phyloP scores from a whole-genome alignment of 371 early-diverging fungal species.

The Basidiobolus heterosporus region DNA sequence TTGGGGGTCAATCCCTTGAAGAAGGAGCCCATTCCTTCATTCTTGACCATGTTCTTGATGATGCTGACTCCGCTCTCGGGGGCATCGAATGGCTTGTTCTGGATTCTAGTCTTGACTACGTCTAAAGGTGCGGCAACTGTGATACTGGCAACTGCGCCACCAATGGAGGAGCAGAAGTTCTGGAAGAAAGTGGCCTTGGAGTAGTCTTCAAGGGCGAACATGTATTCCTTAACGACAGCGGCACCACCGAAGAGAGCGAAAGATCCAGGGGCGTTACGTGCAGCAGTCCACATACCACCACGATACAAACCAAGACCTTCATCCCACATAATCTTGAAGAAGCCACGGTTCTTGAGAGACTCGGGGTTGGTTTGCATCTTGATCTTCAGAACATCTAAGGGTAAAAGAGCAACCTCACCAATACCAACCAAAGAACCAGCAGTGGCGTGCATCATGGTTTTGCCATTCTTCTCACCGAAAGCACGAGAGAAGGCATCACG shows the following conservation, averaged over 20 bases:
- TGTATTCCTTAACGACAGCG: constrained; percentile 83
- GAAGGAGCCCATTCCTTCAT: constrained; percentile 87
- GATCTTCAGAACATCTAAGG: constrained; percentile 92
- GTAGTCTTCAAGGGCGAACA: constrained; percentile 74
- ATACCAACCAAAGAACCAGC: constrained; percentile 93
- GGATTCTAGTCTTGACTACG: constrained; percentile 96
- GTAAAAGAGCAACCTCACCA: constrained; percentile 89
- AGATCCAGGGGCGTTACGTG: constrained; percentile 93
- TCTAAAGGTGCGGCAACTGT: constrained; percentile 91
- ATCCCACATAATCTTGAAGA: constrained; percentile 62
- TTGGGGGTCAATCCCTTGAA: constrained; percentile 96
- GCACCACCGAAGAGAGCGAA: constrained; percentile 94
- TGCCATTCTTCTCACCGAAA: constrained; percentile 87
- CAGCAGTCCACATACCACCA: constrained; percentile 95
- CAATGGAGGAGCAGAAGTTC: constrained; percentile 89
- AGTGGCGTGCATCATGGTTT: constrained; percentile 92
- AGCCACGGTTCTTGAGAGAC: constrained; percentile 68
- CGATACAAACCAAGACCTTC: constrained; percentile 88
- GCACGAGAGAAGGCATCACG: constrained; percentile 44
- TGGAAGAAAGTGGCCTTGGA: constrained; percentile 91
- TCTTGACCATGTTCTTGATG: constrained; percentile 65
- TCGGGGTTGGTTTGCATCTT: constrained; percentile 91
- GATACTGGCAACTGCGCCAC: constrained; percentile 88
- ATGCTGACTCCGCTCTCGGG: constrained; percentile 78
- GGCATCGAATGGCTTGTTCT: constrained; percentile 74